Evolutionary conservation across 495 filamentous ascomycete genomes (phyloP), one percentile per base, ranked within the genome.

Genomic region (Amphirosellinia nigrospora): DNA sequence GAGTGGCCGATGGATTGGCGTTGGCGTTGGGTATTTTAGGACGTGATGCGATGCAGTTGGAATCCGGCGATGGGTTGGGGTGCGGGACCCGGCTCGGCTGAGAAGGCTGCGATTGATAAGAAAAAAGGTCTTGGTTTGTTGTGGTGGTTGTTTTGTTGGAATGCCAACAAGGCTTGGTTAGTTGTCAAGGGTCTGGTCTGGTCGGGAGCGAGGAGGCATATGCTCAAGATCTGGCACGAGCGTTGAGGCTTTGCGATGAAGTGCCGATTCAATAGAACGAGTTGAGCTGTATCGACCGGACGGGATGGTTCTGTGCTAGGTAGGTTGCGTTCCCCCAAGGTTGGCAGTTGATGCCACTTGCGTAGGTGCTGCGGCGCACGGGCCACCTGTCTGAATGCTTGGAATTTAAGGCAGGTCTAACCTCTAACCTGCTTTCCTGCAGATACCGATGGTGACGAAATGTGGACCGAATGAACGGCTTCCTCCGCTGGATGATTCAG

Each of bases 201-300:
- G 50, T 52, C 48, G 52, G 16, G 23, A 34, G 36, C 46, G 32
- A 41, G 63, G 32, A 34, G 63, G 30, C 52, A 46, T 56, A 56
- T 56, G 36, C 46, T 15, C 38, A n/a, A 26, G 55, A 60, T 43
- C 34, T 67, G 50, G 34, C 45, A 26, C 45, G 46, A 3, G 8
- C 38, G 60, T 46, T 43, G 60, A 32, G 60, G 60, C 36, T 63
- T 43, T 63, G 60, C 36, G 60, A 63, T 36, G 34, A 63, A 64
- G 43, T 34, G 61, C 45, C 61, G 61, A 50, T 30, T 45, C 23
- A 30, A 28, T 52, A 52, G 23, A 52, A 28, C 23, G 21, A 28
- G n/a, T n/a, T n/a, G n/a, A n/a, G n/a, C n/a, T n/a, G n/a, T n/a
- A n/a, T n/a, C n/a, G n/a, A n/a, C n/a, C n/a, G n/a, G n/a, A 53